These are phyloP conservation scores for Cystobasidiaceae sp. DNA, from an alignment of 1,284 basidiomycete genomes.

Conservation along the genomic window DNA sequence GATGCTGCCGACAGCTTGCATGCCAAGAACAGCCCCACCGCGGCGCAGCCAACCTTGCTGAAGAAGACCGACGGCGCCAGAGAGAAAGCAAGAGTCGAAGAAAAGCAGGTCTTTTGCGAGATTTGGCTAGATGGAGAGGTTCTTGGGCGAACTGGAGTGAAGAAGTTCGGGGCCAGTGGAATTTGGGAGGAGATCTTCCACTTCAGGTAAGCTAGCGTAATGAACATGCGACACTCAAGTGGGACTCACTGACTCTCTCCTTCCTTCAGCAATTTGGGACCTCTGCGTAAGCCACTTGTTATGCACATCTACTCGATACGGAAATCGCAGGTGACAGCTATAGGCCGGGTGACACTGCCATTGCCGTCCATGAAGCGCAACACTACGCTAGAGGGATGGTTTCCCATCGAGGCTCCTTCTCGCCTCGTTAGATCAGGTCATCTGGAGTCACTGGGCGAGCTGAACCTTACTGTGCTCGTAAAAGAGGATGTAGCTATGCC, in stretches of 20 bases:
- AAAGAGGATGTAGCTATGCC: constrained; percentile 60
- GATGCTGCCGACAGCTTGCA: background rate
- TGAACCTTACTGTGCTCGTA: constrained; percentile 63
- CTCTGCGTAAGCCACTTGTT: constrained; percentile 30
- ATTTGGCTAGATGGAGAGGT: constrained; percentile 46
- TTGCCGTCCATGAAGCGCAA: constrained; percentile 65
- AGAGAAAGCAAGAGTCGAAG: constrained; percentile 5
- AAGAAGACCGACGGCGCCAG: background rate
- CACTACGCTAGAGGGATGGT: constrained; percentile 72
- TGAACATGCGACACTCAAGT: constrained; percentile 36
- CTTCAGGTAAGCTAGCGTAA: constrained; percentile 66
- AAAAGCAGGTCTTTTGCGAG: constrained; percentile 37
- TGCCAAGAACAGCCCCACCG: background rate
- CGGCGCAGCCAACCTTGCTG: background rate
- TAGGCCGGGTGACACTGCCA: constrained; percentile 60
- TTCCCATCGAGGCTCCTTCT: constrained; percentile 60
- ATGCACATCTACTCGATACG: constrained; percentile 35
- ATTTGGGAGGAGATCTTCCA: constrained; percentile 68
- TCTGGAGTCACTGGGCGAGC: constrained; percentile 56
- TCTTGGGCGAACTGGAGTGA: constrained; percentile 64
- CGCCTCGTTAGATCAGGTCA: constrained; percentile 19
- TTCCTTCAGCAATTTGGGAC: constrained; percentile 35
- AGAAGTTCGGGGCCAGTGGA: constrained; percentile 55
- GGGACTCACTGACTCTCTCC: background rate
- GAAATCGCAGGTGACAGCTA: constrained; percentile 28